Evolutionary conservation across 225 moss, liverwort and hornwort genomes (phyloP), one percentile per base, ranked within the genome.

Genomic region (Anthoceros angustus): DNA sequence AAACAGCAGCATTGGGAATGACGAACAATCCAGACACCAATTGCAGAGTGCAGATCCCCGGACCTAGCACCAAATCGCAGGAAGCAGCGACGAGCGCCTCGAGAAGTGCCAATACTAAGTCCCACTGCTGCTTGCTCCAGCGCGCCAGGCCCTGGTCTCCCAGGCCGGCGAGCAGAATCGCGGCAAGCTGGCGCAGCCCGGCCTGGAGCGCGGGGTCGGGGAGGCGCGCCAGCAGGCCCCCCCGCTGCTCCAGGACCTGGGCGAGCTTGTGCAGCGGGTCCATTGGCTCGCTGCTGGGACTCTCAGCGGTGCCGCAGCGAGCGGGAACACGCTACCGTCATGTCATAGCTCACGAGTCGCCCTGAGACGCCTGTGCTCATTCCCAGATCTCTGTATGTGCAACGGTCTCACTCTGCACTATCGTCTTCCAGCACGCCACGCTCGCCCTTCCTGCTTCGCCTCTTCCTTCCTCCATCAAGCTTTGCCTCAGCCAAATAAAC

Each of bases 201-300:
- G 76, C 88, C 83, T 98, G 98, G 50, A 92, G 83, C 64, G 86
- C 92, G 75, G 73, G 70, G 64, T 92, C 89, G 70, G 76, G 71
- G 62, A 98, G 83, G 69, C 89, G 85, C 87, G 86, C 81, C 55
- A 74, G 68, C 72, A 85, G 72, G 71, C 65, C 77, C 49, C 80
- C 86, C n/a, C 80, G 91, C 76, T 80, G 87, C 74, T 84, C 83
- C 72, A 98, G 77, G 26, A 89, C 77, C 80, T 86, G 88, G 81
- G 81, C 92, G 79, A 92, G 76, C 85, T 86, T 92, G 79, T 80
- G 87, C 81, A 95, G 83, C 85, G 95, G 86, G 85, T 88, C 82
- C 86, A 82, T 86, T 41, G 77, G 75, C 74, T 77, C 80, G 74
- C 80, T 80, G 32, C 32, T 32, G 32, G 32, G 5, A 23, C 55